Percentiles rank a stretch among this genome's conserved stretches.
Conservation (phyloP, 805 yeast genomes). For the Saccharomycopsis selenospora region DNA sequence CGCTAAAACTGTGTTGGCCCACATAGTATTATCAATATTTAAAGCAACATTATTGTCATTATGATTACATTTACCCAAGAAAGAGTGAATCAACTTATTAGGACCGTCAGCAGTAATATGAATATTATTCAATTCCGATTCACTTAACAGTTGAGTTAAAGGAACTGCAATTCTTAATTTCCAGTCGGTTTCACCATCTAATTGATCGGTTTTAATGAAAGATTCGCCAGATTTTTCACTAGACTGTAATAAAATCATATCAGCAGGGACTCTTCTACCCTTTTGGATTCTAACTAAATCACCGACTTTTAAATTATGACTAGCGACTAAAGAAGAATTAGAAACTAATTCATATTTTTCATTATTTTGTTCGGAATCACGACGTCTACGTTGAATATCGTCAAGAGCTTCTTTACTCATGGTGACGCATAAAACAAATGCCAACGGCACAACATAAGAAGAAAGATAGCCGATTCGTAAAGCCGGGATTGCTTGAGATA, state of each 20-base stretch:
- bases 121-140: constrained; percentile 46
- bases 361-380: constrained; percentile 84
- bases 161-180: constrained; percentile 75
- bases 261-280: constrained; percentile 89
- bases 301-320: constrained; percentile 73
- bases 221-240: constrained; percentile 79
- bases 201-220: constrained; percentile 92
- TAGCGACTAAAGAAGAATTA: constrained; percentile 30
- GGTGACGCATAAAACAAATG: constrained; percentile 84
- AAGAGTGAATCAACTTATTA: constrained; percentile 71
- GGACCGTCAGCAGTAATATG: constrained; percentile 74
- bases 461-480: constrained; percentile 89
- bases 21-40: constrained; percentile 82
- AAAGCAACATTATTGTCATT: constrained; percentile 57
- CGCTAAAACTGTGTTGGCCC: constrained; percentile 98
- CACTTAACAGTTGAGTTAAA: constrained; percentile 55
- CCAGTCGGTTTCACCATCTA: constrained; percentile 99
- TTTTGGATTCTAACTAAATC: constrained; percentile 74
- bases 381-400: constrained; percentile 80
- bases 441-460: constrained; percentile 89
- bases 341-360: constrained; percentile 72
- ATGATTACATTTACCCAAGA: constrained; percentile 64
- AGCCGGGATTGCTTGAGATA: constrained; percentile 86
- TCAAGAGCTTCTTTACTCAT: constrained; percentile 95
- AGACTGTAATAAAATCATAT: constrained; percentile 75